A percentile compares a stretch with the other conserved stretches of the same genome.
These are phyloP conservation scores for Cyclaneusma minus DNA, from an alignment of 2,329 filamentous ascomycete species.

Conservation along the genomic window DNA sequence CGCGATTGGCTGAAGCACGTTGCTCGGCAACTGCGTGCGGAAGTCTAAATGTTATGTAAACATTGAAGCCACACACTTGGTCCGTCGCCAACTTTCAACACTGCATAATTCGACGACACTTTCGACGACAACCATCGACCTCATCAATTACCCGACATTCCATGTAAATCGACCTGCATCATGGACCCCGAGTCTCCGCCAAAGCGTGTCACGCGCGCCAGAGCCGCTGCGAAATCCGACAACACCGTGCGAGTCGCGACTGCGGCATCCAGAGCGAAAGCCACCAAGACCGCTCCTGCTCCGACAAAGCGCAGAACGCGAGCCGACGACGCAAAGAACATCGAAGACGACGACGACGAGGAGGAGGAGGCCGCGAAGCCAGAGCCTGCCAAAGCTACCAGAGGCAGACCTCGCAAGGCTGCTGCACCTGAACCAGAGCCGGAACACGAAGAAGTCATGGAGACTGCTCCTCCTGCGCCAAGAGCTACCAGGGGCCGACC, in stretches of 20 bases:
- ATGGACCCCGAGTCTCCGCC: conserved; percentile 41
- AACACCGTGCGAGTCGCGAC: conserved; percentile 31
- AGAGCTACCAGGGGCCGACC: conserved; percentile 28
- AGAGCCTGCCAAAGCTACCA: conserved; percentile 23
- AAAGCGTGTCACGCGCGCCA: conserved; percentile 40
- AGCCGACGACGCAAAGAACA: conserved; percentile 34
- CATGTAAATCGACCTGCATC: no score
- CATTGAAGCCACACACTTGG: no score
- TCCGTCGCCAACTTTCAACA: no score
- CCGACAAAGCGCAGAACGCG: conserved; percentile 36
- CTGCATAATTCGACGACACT: no score
- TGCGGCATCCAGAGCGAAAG: conserved; percentile 27
- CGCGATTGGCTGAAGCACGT: no score
- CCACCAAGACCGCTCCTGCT: conserved; percentile 14
- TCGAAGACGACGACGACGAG: conserved; percentile 33
- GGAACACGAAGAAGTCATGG: conserved; percentile 10
- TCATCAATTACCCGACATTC: no score
- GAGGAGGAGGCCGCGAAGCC: conserved; percentile 13
- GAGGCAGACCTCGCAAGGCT: conserved; percentile 31
- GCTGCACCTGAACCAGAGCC: conserved; percentile 13
- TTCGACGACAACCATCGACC: no score
- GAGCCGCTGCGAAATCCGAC: conserved; percentile 25
- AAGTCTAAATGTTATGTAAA: no score
- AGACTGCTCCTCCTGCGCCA: conserved; percentile 10
- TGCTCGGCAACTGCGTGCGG: no score